Evolutionary conservation across 2,329 filamentous ascomycete genomes (phyloP).

Genomic region (Pseudomassariella vexata): DNA sequence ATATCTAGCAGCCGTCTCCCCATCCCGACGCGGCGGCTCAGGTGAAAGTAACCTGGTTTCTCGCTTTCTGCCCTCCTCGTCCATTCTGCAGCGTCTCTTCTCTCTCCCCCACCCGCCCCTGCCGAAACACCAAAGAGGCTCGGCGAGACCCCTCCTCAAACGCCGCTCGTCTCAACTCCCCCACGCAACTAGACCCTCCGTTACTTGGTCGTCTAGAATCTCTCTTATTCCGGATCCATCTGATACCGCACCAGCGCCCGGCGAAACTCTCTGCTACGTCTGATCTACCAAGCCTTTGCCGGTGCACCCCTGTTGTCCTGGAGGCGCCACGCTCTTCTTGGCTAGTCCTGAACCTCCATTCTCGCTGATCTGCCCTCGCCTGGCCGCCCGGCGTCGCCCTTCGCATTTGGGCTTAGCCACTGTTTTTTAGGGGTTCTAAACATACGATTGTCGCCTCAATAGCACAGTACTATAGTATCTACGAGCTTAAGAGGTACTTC

Average conservation of each 20-base stretch:
- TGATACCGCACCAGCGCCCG: constrained; percentile 30
- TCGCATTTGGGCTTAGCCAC: too few relatives aligned
- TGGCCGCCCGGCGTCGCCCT: too few relatives aligned
- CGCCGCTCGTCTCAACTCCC: constrained; percentile 36
- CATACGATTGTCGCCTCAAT: too few relatives aligned
- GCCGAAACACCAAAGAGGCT: constrained; percentile 32
- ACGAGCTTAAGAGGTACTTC: too few relatives aligned
- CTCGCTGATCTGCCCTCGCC: too few relatives aligned
- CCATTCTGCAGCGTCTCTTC: constrained; percentile 6
- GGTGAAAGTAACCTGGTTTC: background rate
- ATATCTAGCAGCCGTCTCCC: constrained; percentile 2
- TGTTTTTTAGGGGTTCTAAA: too few relatives aligned
- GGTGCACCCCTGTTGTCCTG: constrained; percentile 5
- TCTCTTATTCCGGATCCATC: constrained; percentile 25
- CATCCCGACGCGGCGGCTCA: constrained; percentile 1
- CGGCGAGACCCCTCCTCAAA: constrained; percentile 27
- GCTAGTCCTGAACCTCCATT: too few relatives aligned
- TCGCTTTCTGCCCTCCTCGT: constrained; percentile 1
- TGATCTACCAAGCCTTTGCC: constrained; percentile 24
- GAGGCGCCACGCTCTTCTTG: too few relatives aligned
- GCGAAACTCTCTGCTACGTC: constrained; percentile 42
- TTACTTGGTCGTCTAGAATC: constrained; percentile 14
- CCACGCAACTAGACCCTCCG: constrained; percentile 9
- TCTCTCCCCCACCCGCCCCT: constrained; percentile 18
- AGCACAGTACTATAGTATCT: too few relatives aligned